Evolutionary conservation across 805 yeast genomes (phyloP).

Genomic region (Schizosaccharomyces osmophilus): DNA sequence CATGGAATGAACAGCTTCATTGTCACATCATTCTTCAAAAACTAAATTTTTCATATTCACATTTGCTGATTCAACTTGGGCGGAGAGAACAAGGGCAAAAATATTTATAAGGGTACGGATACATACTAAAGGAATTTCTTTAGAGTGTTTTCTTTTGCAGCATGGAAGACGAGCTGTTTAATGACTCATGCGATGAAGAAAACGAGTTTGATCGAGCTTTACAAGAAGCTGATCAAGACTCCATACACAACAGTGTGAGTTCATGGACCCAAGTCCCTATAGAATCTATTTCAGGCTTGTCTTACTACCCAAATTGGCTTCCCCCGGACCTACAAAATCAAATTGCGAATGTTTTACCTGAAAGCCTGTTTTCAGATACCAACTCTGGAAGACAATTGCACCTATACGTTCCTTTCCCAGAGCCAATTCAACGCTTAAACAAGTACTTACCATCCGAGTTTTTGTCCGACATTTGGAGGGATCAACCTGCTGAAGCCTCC

Average conservation of each 20-base stretch:
- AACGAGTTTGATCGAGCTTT: not conserved
- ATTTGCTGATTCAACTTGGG: too few relatives aligned
- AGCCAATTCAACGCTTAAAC: not conserved
- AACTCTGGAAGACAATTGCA: not conserved
- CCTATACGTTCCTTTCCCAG: not conserved
- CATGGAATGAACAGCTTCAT: too few relatives aligned
- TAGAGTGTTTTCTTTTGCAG: too few relatives aligned
- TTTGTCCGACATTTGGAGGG: not conserved
- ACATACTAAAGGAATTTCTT: too few relatives aligned
- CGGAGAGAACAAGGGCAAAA: too few relatives aligned
- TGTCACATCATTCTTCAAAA: too few relatives aligned
- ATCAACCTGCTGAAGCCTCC: not conserved
- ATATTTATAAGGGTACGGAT: too few relatives aligned
- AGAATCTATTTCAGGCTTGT: not conserved
- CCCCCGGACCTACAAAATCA: not conserved
- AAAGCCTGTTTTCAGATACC: not conserved
- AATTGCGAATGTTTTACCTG: not conserved
- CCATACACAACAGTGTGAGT: not conserved
- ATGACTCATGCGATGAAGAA: not conserved
- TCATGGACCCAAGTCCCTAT: not conserved
- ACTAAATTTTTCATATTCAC: too few relatives aligned
- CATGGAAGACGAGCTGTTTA: not conserved
- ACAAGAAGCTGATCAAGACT: not conserved
- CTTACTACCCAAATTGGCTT: not conserved
- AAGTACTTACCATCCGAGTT: slow-evolving; percentile 11